Conservation (phyloP, 768 basidiomycete species). For the Porphyrellus cyaneotinctus region DNA sequence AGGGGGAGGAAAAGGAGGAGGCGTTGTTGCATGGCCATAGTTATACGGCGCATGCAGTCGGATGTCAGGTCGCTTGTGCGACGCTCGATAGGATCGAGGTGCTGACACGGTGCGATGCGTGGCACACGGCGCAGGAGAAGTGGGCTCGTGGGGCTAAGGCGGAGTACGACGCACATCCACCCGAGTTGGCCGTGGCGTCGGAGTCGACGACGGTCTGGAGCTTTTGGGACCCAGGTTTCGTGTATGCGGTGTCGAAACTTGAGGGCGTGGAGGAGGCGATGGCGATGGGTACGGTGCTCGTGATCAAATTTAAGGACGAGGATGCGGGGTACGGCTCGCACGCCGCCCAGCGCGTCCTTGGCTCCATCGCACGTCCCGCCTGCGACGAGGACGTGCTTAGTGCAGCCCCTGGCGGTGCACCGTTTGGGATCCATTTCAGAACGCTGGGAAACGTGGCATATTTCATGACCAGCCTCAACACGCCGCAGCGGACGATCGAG, state of each 20-base stretch:
- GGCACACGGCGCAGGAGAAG: constrained; percentile 52
- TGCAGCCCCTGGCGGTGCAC: constrained; percentile 47
- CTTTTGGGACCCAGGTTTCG: constrained; percentile 79
- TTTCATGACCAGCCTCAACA: constrained; percentile 88
- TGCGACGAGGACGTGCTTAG: constrained; percentile 30
- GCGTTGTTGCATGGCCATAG: constrained; percentile 93
- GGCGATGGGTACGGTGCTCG: constrained; percentile 83
- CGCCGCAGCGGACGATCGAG: constrained; percentile 47
- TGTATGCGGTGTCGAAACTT: constrained; percentile 55
- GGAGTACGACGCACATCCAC: not conserved
- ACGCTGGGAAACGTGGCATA: constrained; percentile 92
- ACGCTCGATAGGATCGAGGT: constrained; percentile 64
- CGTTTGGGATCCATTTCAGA: constrained; percentile 76
- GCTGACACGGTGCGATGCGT: constrained; percentile 44
- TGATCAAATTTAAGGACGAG: constrained; percentile 65
- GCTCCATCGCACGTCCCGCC: constrained; percentile 40
- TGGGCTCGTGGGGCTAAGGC: constrained; percentile 43
- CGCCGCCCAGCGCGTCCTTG: constrained; percentile 60
- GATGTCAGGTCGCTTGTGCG: constrained; percentile 86
- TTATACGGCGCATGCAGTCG: constrained; percentile 92
- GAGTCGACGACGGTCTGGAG: constrained; percentile 58
- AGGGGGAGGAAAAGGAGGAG: constrained; percentile 68
- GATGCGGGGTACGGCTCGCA: constrained; percentile 57
- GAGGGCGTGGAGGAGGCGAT: constrained; percentile 66
- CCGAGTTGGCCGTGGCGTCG: not conserved